Base-by-base conservation (phyloP, 2,329 filamentous ascomycete species). In the Fusarium sp. region DNA sequence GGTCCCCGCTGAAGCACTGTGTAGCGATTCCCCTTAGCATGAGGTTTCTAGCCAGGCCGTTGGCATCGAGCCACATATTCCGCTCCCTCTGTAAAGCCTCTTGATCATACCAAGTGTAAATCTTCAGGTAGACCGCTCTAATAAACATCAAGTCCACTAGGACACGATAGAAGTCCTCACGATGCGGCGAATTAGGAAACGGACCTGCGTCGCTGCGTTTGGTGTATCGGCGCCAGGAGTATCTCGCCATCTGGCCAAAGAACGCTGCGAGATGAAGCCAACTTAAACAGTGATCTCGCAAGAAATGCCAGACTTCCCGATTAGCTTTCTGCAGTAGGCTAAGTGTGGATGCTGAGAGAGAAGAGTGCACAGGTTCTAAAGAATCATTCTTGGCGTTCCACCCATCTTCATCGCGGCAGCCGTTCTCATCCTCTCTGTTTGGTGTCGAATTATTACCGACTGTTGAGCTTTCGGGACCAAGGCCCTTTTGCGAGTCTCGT, bases 11-110 rank as follows among this genome's bases (percentile, higher is more conserved):
- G 14, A 73, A 27, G 22, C 54, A 60, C 4, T 41, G 44, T 13
- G 58, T 59, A 14, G 59, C 58, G 20, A 51, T 55, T 16, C 68
- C 37, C 24, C 46, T 55, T 20, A 79, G 52, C 65, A 80, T 67
- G 32, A 79, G 74, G n/a, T 48, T 58, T 57, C 74, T 69, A n/a
- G 79, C 78, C 37, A 74, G 32, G 18, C 71, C 69, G 49, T 81
- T 81, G 8, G 74, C 78, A 37, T 63, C 51, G 13, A 74, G 24
- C 79, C 79, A 81, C 13, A 78, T 67, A 4, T 67, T 9, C 52
- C 73, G 68, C 57, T 80, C 77, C 9, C 48, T 41, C 2, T 52
- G 55, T 13, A 61, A 46, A 8, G 72, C 70, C 10, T 74, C n/a
- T 46, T 67, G 76, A 5, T 48, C 48, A 18, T 71, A 63, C n/a